Base-by-base conservation (phyloP, 1,139 yeast species). In the Hyphopichia fennica region DNA sequence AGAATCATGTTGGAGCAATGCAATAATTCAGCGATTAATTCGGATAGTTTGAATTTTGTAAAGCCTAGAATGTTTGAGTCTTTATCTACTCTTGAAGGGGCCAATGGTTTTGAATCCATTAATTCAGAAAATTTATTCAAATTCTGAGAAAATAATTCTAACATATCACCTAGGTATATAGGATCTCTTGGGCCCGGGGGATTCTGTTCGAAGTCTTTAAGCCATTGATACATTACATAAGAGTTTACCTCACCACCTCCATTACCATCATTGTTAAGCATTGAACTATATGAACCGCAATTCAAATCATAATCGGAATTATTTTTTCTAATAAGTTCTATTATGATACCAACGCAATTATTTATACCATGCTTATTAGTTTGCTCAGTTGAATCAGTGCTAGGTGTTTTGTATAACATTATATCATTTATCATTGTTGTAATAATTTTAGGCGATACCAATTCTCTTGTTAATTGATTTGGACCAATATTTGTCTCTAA, bases 1-100 rank as follows among this genome's bases (percentile, higher is more conserved):
- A 74, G 56, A 22, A 72, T 69, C 79, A 74, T 74, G 52, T 74
- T 74, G 15, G 77, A 72, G 45, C 79, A 74, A 54, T 73, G 79
- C 32, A 73, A 60, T 23, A 73, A 53, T 45, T 73, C 79, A 3
- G 79, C 79, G 23, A 74, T 65, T 36, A 74, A 56, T 50, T 74
- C 79, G 1, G 75, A 59, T 8, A 73, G 53, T 43, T 72, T 70
- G 51, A 73, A 72, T 41, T 65, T 67, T 4, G 77, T 67, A 45
- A 72, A 67, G 1, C 79, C 79, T 30, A 74, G 53, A 3, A 60
- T 52, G 7, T 54, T 45, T 8, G 53, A 44, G 4, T 51, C 33
- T 3, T 43, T 41, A 10, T 53, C 50, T 8, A 53, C 48, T 34
- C 55, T 49, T 3, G 48, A 37, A 3, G 67, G 65, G 8, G 60